phyloP scores from a whole-genome alignment of 257 asterid species.

The Anisodus acutangulus region DNA sequence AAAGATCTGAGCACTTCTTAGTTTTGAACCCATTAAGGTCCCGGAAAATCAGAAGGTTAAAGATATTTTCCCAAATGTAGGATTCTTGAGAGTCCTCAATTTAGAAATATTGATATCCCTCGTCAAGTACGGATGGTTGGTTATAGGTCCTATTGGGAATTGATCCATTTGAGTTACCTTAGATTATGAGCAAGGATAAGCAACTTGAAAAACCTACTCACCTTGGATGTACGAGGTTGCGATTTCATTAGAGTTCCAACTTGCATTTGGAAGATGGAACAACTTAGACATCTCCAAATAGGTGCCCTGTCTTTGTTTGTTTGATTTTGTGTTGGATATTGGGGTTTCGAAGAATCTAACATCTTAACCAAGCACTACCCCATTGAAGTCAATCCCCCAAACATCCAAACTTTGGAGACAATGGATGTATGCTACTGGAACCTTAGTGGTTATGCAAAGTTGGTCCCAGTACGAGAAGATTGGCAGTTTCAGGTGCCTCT shows the following conservation, averaged over 20 bases:
- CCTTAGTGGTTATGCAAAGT: not conserved
- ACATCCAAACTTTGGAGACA: slow-evolving; percentile 14
- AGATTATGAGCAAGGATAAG: not conserved
- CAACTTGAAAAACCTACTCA: not conserved
- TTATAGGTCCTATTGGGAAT: not conserved
- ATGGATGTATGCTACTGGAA: not conserved
- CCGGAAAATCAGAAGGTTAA: not conserved
- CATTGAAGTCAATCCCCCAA: slow-evolving; percentile 6
- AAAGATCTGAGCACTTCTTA: not conserved
- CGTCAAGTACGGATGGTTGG: not conserved
- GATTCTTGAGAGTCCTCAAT: not conserved
- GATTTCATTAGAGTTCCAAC: not conserved
- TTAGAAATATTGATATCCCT: not conserved
- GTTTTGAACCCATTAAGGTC: not conserved
- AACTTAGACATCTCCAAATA: not conserved
- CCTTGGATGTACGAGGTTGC: not conserved
- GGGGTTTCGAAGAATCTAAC: not conserved
- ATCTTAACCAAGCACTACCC: not conserved
- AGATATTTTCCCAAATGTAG: not conserved
- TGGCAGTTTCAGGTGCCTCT: not conserved
- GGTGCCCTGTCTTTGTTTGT: not conserved
- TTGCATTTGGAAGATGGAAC: not conserved
- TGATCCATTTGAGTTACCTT: not conserved
- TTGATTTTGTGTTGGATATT: not conserved
- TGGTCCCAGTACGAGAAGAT: not conserved